Conservation (phyloP, 306 rosid species). For the Crataegus laevigata region DNA sequence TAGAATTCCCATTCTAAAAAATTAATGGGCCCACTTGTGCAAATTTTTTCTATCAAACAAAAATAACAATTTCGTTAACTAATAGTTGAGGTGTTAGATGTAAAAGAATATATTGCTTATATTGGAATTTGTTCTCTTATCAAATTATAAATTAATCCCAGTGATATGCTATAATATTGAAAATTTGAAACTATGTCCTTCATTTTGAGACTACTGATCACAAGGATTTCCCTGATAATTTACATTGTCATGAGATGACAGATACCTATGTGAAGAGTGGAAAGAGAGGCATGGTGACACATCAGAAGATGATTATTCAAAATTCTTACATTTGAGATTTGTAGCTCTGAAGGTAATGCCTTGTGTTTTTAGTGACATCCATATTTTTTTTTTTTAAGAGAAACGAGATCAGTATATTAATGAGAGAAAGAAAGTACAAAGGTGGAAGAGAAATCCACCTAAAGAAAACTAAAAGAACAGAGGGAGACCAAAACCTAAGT, state of each 20-base stretch:
- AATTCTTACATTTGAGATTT: constrained; percentile 44
- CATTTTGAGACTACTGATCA: neutral
- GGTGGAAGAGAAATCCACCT: too few species aligned
- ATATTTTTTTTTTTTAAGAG: too few species aligned
- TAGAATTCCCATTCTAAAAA: neutral
- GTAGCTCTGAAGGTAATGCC: constrained; percentile 45
- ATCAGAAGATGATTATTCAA: constrained; percentile 39
- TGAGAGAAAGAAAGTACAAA: too few species aligned
- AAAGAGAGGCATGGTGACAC: constrained; percentile 44
- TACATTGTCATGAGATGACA: constrained; percentile 17
- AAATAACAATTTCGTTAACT: neutral
- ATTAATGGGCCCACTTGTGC: neutral
- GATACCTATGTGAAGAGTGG: constrained; percentile 77
- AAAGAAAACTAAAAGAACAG: too few species aligned
- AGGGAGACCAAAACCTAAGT: too few species aligned
- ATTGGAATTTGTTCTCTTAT: neutral
- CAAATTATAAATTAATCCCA: neutral
- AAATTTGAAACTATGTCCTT: neutral
- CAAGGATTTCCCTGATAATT: neutral
- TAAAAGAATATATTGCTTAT: neutral
- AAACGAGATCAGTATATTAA: too few species aligned
- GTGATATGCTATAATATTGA: neutral
- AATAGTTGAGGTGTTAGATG: neutral
- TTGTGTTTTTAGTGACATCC: neutral
- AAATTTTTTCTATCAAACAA: neutral